Evolutionary conservation across 306 rosid species (phyloP).

Genomic region (Vigna mungo): DNA sequence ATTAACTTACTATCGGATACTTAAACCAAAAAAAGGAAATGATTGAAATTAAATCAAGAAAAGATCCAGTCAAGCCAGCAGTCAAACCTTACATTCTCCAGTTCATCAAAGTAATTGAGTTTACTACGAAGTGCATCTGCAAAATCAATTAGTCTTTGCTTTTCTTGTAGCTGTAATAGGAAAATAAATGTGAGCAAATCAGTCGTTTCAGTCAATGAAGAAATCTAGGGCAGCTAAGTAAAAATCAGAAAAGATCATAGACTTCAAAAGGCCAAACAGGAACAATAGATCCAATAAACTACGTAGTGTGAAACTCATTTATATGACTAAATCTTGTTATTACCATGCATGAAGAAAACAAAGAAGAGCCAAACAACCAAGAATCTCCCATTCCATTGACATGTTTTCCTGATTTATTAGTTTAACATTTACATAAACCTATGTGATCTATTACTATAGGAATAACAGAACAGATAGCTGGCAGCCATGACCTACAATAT

Average conservation of each 20-base stretch:
- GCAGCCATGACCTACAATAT: conserved; percentile 24
- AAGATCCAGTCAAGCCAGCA: conserved; percentile 76
- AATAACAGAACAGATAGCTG: neutral
- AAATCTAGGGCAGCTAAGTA: conserved; percentile 8
- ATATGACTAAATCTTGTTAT: neutral
- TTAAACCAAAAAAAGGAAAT: conserved; percentile 6
- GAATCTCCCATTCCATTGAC: conserved; percentile 1
- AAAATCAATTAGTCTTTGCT: conserved; percentile 90
- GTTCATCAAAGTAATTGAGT: conserved; percentile 96
- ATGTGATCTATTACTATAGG: conserved; percentile 11
- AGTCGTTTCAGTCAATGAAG: conserved; percentile 38
- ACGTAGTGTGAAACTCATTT: conserved; percentile 8
- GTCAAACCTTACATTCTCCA: conserved; percentile 99
- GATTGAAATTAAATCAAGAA: conserved; percentile 34
- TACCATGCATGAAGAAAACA: neutral
- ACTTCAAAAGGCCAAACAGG: conserved; percentile 20
- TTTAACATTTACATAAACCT: conserved; percentile 13
- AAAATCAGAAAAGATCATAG: conserved; percentile 5
- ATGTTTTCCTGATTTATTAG: conserved; percentile 25
- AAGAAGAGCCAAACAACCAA: conserved; percentile 20
- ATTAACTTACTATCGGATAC: conserved; percentile 19
- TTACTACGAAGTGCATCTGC: conserved; percentile 93
- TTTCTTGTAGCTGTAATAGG: conserved; percentile 79
- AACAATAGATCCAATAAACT: conserved; percentile 38
- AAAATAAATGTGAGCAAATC: conserved; percentile 39